Percentiles rank a stretch among this genome's conserved stretches.
phyloP scores from a whole-genome alignment of 1,284 basidiomycete genomes.

The Ustilago trichophora region DNA sequence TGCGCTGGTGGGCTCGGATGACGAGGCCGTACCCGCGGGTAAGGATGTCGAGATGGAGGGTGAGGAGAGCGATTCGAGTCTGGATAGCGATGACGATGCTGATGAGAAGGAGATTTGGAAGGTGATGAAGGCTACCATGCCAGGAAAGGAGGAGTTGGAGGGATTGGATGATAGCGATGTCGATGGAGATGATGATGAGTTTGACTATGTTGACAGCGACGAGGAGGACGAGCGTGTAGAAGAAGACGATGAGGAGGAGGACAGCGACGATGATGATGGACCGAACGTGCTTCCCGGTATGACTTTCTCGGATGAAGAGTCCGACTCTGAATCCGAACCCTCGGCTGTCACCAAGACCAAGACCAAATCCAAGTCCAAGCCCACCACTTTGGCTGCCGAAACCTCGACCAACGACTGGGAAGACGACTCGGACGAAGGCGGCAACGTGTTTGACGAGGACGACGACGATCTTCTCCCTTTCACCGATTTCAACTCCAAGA shows the following conservation, averaged over 20 bases:
- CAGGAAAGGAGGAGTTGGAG: slow-evolving; percentile 73
- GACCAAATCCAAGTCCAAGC: background rate
- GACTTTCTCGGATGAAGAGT: slow-evolving; percentile 42
- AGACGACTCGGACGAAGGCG: slow-evolving; percentile 41
- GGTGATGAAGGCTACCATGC: slow-evolving; percentile 68
- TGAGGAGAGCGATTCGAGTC: slow-evolving; percentile 18
- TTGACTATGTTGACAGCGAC: slow-evolving; percentile 48
- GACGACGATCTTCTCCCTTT: slow-evolving; percentile 65
- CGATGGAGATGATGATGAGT: slow-evolving; percentile 38
- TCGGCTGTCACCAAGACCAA: background rate
- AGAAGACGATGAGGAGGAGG: slow-evolving; percentile 49
- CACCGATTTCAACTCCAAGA: slow-evolving; percentile 43
- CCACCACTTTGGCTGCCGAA: background rate
- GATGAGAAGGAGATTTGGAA: slow-evolving; percentile 68
- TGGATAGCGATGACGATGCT: slow-evolving; percentile 50
- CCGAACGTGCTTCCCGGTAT: slow-evolving; percentile 39
- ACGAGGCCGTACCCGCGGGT: slow-evolving; percentile 72
- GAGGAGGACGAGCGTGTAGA: slow-evolving; percentile 31
- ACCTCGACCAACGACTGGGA: slow-evolving; percentile 26
- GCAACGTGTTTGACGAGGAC: slow-evolving; percentile 60
- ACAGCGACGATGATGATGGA: slow-evolving; percentile 16
- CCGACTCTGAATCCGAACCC: slow-evolving; percentile 6
- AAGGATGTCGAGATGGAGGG: slow-evolving; percentile 34
- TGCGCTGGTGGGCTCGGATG: slow-evolving; percentile 67
- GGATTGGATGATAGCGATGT: slow-evolving; percentile 44